Evolutionary conservation across 106 monocot genomes (phyloP).

Genomic region (Apostasia ramifera): DNA sequence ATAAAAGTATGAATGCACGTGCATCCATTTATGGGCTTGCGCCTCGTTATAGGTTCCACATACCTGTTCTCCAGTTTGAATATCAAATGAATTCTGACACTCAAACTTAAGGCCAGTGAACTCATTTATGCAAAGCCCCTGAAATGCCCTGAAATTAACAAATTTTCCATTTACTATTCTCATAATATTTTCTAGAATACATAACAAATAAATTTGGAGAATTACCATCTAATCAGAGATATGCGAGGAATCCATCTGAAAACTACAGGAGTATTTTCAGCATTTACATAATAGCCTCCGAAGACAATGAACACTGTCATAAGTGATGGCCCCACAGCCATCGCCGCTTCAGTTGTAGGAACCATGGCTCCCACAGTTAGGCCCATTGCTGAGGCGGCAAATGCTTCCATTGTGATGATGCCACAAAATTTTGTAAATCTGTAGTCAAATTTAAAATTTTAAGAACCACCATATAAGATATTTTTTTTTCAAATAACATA

Average conservation of each 20-base stretch:
- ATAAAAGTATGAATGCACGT: not conserved
- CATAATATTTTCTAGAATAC: not conserved
- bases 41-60: not conserved
- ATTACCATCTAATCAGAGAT: constrained; percentile 96
- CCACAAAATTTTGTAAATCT: constrained; percentile 93
- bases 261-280: constrained; percentile 81
- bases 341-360: constrained; percentile 94
- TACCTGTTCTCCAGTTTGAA: constrained; percentile 97
- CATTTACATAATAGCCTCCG: constrained; percentile 96
- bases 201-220: constrained; percentile 5
- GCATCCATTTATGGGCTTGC: not conserved
- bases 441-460: constrained; percentile 9
- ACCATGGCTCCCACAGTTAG: constrained; percentile 96
- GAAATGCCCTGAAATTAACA: constrained; percentile 77
- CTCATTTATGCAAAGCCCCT: constrained; percentile 93
- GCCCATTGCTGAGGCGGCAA: constrained; percentile 99
- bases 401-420: constrained; percentile 81
- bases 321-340: constrained; percentile 96
- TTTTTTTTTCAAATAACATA: not conserved
- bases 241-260: constrained; percentile 93
- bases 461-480: not conserved
- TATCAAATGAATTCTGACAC: constrained; percentile 64
- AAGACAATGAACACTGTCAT: constrained; percentile 99
- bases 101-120: constrained; percentile 88
- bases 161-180: not conserved